Evolutionary conservation across 2,329 filamentous ascomycete genomes (phyloP).

Genomic region (Neurospora sp.): DNA sequence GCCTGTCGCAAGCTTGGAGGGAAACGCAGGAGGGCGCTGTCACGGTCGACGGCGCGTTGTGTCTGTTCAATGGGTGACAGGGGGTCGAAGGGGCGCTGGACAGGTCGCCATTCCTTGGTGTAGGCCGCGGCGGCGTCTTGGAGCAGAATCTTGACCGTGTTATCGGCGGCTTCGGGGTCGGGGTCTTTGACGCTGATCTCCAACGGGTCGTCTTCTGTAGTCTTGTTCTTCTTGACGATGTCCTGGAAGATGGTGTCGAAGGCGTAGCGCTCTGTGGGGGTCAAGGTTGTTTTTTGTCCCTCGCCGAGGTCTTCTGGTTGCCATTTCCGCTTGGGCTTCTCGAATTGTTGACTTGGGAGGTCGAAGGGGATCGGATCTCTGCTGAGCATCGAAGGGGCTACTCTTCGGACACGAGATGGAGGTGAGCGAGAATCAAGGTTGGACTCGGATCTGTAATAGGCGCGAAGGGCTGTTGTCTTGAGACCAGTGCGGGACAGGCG

Average conservation of each 20-base stretch:
- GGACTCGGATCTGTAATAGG: constrained; percentile 14
- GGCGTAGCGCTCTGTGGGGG: constrained; percentile 38
- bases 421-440: constrained; percentile 10
- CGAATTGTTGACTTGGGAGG: constrained; percentile 16
- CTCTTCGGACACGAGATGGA: constrained; percentile 4
- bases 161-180: constrained; percentile 1
- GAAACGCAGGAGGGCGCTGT: constrained; percentile 29
- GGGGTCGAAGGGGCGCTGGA: constrained; percentile 8
- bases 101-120: constrained; percentile 3
- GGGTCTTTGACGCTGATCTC: not conserved
- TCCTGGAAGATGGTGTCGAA: constrained; percentile 49
- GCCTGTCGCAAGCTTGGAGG: constrained; percentile 30
- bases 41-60: constrained; percentile 21
- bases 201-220: not conserved
- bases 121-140: constrained; percentile 17
- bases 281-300: constrained; percentile 40
- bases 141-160: constrained; percentile 19
- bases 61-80: constrained; percentile 13
- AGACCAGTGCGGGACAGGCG: constrained; percentile 21
- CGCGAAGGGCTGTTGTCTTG: constrained; percentile 19
- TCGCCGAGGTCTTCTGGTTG: constrained; percentile 15
- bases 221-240: constrained; percentile 31
- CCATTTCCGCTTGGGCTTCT: not conserved
- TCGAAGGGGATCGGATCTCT: constrained; percentile 43
- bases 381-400: constrained; percentile 3